A percentile compares a stretch with the other conserved stretches of the same genome.
Conservation (phyloP, 768 basidiomycete genomes). For the Lentinus tigrinus region DNA sequence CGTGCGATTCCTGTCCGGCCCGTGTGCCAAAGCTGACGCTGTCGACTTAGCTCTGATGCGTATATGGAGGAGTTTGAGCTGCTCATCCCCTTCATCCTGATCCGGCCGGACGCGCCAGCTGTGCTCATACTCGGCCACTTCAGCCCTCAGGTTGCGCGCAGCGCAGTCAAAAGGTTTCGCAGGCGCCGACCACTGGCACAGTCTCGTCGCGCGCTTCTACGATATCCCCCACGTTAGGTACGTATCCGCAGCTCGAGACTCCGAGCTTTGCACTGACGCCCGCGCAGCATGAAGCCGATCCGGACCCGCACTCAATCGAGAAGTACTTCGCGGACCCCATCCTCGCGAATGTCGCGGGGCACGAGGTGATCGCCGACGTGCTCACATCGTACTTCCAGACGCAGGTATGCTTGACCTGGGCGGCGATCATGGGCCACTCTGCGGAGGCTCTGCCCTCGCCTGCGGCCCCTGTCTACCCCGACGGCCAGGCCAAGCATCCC, state of each 20-base stretch:
- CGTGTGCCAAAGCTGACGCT: background rate
- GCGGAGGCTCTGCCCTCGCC: constrained; percentile 56
- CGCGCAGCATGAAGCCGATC: constrained; percentile 67
- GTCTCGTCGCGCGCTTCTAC: constrained; percentile 92
- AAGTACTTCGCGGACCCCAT: constrained; percentile 82
- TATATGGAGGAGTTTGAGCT: constrained; percentile 87
- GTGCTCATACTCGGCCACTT: constrained; percentile 96
- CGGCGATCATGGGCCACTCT: constrained; percentile 61
- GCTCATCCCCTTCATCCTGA: constrained; percentile 87
- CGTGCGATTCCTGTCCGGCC: constrained; percentile 32
- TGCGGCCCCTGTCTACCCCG: constrained; percentile 28
- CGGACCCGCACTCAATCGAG: constrained; percentile 58
- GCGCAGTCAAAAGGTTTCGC: constrained; percentile 74
- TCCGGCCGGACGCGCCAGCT: constrained; percentile 88
- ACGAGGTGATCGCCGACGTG: constrained; percentile 88
- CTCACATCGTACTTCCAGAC: constrained; percentile 87
- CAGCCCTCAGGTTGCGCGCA: constrained; percentile 83
- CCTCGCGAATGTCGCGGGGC: constrained; percentile 77
- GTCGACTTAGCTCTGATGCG: constrained; percentile 49
- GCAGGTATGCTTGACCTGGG: constrained; percentile 88
- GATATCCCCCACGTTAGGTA: constrained; percentile 89
- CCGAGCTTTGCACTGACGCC: background rate
- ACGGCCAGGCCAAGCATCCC: constrained; percentile 37
- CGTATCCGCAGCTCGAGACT: constrained; percentile 5
- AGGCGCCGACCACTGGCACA: constrained; percentile 90